A percentile compares a stretch with the other conserved stretches of the same genome.
Conservation (phyloP, 129 eudicot genomes). For the Arctium minus region DNA sequence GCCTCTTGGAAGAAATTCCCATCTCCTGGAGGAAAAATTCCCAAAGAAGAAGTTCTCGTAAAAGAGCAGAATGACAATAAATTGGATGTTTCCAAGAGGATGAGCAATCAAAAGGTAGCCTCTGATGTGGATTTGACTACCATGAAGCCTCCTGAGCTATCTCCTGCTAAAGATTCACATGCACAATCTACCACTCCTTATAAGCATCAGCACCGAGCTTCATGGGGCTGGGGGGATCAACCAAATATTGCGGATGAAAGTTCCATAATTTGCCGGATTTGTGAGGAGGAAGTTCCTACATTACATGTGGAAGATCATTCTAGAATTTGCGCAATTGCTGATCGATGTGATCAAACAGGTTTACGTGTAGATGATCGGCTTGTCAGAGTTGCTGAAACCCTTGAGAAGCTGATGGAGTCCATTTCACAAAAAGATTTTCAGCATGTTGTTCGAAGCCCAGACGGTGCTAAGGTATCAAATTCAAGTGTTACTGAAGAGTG, state of each 20-base stretch:
- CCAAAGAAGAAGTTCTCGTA: constrained; percentile 45
- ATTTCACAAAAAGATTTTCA: constrained; percentile 68
- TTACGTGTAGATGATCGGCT: constrained; percentile 86
- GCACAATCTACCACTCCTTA: constrained; percentile 43
- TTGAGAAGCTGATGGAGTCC: constrained; percentile 81
- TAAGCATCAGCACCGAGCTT: constrained; percentile 74
- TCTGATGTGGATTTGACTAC: constrained; percentile 44
- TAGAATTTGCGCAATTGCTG: constrained; percentile 91
- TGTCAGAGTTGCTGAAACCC: constrained; percentile 71
- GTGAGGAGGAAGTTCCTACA: constrained; percentile 98
- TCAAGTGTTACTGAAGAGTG: constrained; percentile 79
- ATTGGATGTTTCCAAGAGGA: constrained; percentile 26
- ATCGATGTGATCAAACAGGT: constrained; percentile 89
- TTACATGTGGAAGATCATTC: constrained; percentile 97
- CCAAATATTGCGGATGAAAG: constrained; percentile 65
- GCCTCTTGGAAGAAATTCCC: constrained; percentile 94
- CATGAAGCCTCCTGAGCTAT: constrained; percentile 44
- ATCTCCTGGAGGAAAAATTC: constrained; percentile 67
- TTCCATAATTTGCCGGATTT: constrained; percentile 89
- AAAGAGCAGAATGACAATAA: constrained; percentile 35
- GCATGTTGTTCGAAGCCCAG: constrained; percentile 66
- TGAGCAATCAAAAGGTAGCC: constrained; percentile 25
- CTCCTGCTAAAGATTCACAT: constrained; percentile 51
- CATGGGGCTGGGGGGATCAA: constrained; percentile 98
- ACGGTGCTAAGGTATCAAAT: constrained; percentile 69